Conservation (phyloP, 139 green algal species). For the Chlorella sorokiniana region DNA sequence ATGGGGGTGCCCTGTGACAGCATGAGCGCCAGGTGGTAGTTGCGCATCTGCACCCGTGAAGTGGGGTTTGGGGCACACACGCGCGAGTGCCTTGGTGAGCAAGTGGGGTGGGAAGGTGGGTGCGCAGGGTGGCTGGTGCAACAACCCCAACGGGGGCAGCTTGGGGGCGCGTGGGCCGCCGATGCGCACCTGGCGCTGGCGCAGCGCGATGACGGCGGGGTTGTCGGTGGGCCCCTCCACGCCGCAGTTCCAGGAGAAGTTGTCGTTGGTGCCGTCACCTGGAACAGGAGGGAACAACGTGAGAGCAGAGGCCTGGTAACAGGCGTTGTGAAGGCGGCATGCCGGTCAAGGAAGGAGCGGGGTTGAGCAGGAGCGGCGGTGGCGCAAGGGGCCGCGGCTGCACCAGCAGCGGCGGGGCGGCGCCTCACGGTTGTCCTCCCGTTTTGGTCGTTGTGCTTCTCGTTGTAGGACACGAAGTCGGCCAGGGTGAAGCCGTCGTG, state of each 20-base stretch:
- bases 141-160: too few relatives aligned
- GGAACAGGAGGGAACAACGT: conserved; percentile 4
- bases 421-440: conserved; percentile 67
- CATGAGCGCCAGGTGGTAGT: conserved; percentile 89
- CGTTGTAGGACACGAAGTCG: conserved; percentile 89
- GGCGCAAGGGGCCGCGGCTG: background rate
- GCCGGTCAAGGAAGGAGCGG: background rate
- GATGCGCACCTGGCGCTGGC: conserved; percentile 36
- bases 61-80: conserved; percentile 14
- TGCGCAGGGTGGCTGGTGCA: too few relatives aligned
- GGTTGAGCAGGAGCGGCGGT: background rate
- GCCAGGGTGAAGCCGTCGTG: conserved; percentile 98
- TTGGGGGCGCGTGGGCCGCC: too few relatives aligned
- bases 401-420: background rate
- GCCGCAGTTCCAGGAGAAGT: conserved; percentile 98
- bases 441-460: conserved; percentile 88
- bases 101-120: too few relatives aligned
- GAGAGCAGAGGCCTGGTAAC: background rate
- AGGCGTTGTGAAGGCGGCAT: background rate
- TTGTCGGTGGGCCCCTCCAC: conserved; percentile 85
- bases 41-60: conserved; percentile 84
- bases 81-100: too few relatives aligned
- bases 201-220: conserved; percentile 62
- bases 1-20: conserved; percentile 93
- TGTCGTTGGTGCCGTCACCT: conserved; percentile 94